These are phyloP conservation scores for Pythium phragmitis DNA, from an alignment of 352 stramenopile species.

Conservation along the genomic window DNA sequence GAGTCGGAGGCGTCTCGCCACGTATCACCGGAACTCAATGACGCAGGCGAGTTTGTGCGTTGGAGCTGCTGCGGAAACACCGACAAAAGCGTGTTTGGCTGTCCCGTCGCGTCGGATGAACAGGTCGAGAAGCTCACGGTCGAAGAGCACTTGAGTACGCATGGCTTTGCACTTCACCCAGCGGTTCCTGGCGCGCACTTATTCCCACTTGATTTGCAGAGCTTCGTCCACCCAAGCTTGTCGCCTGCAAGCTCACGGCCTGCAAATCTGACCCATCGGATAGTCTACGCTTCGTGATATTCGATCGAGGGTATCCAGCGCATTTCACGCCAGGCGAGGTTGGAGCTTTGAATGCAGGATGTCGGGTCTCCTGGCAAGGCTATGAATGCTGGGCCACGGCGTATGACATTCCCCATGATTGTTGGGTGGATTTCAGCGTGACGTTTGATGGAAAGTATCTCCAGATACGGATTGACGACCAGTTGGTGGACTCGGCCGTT, in stretches of 20 bases:
- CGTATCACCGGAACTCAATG: constrained; percentile 51
- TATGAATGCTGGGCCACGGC: constrained; percentile 50
- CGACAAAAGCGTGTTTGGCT: constrained; percentile 52
- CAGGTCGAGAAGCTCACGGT: constrained; percentile 10
- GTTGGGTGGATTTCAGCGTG: constrained; percentile 46
- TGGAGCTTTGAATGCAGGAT: constrained; percentile 31
- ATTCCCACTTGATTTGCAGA: constrained; percentile 12
- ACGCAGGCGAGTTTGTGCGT: constrained; percentile 53
- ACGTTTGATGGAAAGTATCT: constrained; percentile 54
- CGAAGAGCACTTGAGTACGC: constrained; percentile 18
- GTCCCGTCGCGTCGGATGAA: constrained; percentile 28
- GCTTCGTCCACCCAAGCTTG: constrained; percentile 35
- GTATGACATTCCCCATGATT: constrained; percentile 52
- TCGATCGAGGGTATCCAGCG: constrained; percentile 40
- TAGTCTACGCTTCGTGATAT: constrained; percentile 39
- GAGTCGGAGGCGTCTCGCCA: constrained; percentile 45
- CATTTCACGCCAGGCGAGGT: background rate
- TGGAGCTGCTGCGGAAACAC: constrained; percentile 66
- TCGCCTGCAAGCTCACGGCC: constrained; percentile 36
- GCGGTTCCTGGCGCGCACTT: background rate
- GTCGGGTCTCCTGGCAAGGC: constrained; percentile 40
- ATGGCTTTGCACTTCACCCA: too few relatives aligned
- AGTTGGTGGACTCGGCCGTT: constrained; percentile 45
- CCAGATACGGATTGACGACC: constrained; percentile 42
- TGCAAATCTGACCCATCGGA: constrained; percentile 5